Evolutionary conservation across 164 flowering plant species (phyloP).

Genomic region (Aristolochia fimbriata): DNA sequence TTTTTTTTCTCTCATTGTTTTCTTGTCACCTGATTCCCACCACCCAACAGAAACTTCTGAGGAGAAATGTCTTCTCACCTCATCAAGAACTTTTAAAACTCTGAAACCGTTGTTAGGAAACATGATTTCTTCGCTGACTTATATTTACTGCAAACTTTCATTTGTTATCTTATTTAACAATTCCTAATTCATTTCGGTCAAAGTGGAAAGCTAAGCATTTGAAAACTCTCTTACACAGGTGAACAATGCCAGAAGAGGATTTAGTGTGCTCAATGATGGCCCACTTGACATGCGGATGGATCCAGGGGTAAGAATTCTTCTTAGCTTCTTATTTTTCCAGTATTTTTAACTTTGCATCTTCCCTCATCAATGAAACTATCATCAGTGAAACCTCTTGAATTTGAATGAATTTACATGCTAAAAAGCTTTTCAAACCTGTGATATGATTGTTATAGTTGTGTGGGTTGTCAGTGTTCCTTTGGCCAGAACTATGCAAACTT

Average conservation of each 20-base stretch:
- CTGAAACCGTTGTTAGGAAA: neutral
- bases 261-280: conserved; percentile 73
- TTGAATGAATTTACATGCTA: too few relatives aligned
- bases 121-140: too few relatives aligned
- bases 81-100: neutral
- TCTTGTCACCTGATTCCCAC: neutral
- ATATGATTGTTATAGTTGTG: too few relatives aligned
- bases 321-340: neutral
- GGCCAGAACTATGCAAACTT: too few relatives aligned
- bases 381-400: too few relatives aligned
- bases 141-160: neutral
- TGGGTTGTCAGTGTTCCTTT: too few relatives aligned
- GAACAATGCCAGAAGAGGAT: conserved; percentile 74
- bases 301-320: conserved; percentile 47
- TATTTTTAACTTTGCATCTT: neutral
- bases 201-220: neutral
- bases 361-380: neutral
- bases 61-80: too few relatives aligned
- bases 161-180: too few relatives aligned
- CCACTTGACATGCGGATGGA: conserved; percentile 99
- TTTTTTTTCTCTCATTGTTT: neutral
- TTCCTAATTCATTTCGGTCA: neutral
- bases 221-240: conserved; percentile 35
- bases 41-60: too few relatives aligned
- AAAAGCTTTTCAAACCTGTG: too few relatives aligned